These are phyloP conservation scores for Apocynum venetum DNA, from an alignment of 257 asterid genomes.

Conservation along the genomic window DNA sequence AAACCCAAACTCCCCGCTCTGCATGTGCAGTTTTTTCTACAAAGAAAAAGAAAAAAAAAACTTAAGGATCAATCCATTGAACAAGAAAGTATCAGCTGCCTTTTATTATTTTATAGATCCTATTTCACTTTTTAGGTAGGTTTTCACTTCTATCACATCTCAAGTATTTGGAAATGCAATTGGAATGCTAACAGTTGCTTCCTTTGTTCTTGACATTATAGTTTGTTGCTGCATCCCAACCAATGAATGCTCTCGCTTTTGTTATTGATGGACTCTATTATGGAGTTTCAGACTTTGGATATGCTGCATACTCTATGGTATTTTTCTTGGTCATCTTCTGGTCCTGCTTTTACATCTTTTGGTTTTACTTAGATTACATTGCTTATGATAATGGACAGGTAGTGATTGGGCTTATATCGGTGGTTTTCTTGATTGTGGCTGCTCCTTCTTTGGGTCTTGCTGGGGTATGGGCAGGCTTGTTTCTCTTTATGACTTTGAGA, in stretches of 20 bases:
- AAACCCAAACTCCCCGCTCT: background rate
- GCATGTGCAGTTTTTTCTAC: background rate
- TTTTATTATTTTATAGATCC: background rate
- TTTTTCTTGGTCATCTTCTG: constrained; percentile 13
- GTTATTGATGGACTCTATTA: constrained; percentile 95
- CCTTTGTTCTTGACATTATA: constrained; percentile 20
- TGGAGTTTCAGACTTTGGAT: constrained; percentile 92
- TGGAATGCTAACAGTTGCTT: background rate
- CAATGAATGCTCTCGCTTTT: constrained; percentile 90
- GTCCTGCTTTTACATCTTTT: background rate
- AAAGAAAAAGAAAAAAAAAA: no score
- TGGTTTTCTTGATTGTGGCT: constrained; percentile 55
- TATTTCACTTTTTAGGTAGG: background rate
- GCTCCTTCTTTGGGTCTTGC: constrained; percentile 67
- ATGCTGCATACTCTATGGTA: constrained; percentile 97
- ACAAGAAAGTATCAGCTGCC: background rate
- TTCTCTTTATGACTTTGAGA: constrained; percentile 84
- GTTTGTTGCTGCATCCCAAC: constrained; percentile 95
- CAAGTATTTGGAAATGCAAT: background rate
- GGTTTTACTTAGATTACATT: background rate
- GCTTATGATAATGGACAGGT: constrained; percentile 41
- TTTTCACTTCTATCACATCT: background rate
- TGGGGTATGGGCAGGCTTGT: constrained; percentile 88
- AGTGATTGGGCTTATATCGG: constrained; percentile 59
- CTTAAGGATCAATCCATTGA: background rate